These are phyloP conservation scores for Taxillus chinensis DNA, from an alignment of 164 flowering plant species.

Conservation along the genomic window DNA sequence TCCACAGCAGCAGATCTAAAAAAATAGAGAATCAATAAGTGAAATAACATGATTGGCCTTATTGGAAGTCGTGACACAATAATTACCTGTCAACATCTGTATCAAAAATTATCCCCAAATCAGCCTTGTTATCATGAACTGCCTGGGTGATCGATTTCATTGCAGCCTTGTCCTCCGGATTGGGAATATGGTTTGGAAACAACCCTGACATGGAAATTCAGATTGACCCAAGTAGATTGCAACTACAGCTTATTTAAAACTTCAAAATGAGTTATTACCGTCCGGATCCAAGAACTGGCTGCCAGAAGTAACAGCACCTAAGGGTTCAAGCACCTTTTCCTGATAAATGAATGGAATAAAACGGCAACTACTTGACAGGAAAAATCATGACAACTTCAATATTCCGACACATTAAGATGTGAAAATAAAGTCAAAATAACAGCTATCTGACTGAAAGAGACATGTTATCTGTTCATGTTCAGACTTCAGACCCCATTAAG, in stretches of 20 bases:
- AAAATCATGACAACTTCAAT: not conserved
- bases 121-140: conserved; percentile 82
- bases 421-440: too few species aligned
- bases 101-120: conserved; percentile 93
- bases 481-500: too few species aligned
- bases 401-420: too few species aligned
- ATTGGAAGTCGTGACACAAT: not conserved
- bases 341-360: conserved; percentile 20
- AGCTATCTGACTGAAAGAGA: too few species aligned
- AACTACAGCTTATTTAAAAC: not conserved
- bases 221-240: not conserved
- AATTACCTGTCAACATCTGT: conserved; percentile 95
- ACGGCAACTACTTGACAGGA: not conserved
- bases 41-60: too few species aligned
- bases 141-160: conserved; percentile 93
- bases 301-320: conserved; percentile 84
- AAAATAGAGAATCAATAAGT: not conserved
- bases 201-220: conserved; percentile 35
- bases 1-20: conserved; percentile 98
- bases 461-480: too few species aligned
- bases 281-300: conserved; percentile 97
- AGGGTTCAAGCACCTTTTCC: conserved; percentile 91
- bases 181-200: conserved; percentile 97
- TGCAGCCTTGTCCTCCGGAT: conserved; percentile 93
- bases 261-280: conserved; percentile 38